phyloP scores from a whole-genome alignment of 2,329 filamentous ascomycete genomes.

The Microdochium trichocladiopsis region DNA sequence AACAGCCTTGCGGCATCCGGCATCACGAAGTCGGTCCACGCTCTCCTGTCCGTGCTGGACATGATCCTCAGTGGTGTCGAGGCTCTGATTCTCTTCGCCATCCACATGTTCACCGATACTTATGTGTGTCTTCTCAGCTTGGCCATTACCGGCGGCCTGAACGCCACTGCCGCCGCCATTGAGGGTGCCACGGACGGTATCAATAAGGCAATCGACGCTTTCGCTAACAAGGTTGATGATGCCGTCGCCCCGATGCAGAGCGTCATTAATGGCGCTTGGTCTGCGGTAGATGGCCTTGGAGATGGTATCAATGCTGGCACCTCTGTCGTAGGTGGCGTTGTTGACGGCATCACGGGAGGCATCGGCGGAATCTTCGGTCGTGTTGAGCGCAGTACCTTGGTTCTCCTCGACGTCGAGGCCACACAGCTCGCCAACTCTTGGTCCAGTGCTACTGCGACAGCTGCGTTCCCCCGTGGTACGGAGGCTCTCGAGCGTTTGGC shows the following conservation, averaged over 20 bases:
- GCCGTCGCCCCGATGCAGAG: constrained; percentile 50
- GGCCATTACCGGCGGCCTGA: constrained; percentile 70
- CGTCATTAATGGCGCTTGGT: constrained; percentile 40
- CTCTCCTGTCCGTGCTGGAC: constrained; percentile 70
- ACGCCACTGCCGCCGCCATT: constrained; percentile 47
- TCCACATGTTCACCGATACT: constrained; percentile 85
- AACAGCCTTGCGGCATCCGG: constrained; percentile 78
- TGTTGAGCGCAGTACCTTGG: constrained; percentile 13
- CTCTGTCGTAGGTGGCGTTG: constrained; percentile 3
- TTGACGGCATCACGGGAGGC: constrained; percentile 19
- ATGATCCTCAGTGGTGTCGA: constrained; percentile 78
- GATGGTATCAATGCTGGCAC: constrained; percentile 22
- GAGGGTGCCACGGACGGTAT: constrained; percentile 36
- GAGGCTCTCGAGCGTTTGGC: background rate
- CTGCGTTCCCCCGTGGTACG: background rate
- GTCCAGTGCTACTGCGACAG: background rate
- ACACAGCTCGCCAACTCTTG: background rate
- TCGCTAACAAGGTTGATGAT: constrained; percentile 33
- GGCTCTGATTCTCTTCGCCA: constrained; percentile 82
- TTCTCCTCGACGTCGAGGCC: constrained; percentile 22
- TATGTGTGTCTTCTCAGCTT: constrained; percentile 87
- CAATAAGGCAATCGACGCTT: constrained; percentile 37
- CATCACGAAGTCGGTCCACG: constrained; percentile 74
- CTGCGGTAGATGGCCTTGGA: constrained; percentile 50
- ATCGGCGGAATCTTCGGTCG: constrained; percentile 41